phyloP scores from a whole-genome alignment of 2,329 filamentous ascomycete genomes.

The Sarocladiaceae sp. region DNA sequence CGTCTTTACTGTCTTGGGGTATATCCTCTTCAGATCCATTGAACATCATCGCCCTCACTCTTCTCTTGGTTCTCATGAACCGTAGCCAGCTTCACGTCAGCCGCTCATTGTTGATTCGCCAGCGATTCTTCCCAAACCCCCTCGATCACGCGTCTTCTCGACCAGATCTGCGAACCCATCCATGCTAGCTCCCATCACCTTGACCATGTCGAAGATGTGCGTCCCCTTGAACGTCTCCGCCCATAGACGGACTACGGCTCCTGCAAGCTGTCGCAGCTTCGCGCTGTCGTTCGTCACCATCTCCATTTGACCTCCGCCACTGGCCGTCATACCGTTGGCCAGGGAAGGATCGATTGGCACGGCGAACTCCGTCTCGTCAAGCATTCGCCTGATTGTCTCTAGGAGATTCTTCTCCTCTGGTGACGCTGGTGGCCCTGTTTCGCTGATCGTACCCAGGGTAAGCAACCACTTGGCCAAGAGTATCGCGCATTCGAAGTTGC shows the following conservation, averaged over 20 bases:
- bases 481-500: constrained; percentile 59
- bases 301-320: constrained; percentile 33
- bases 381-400: constrained; percentile 52
- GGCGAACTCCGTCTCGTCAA: constrained; percentile 60
- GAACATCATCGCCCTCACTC: not conserved
- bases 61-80: not conserved
- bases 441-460: constrained; percentile 48
- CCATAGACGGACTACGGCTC: constrained; percentile 56
- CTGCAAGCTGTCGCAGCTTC: constrained; percentile 51
- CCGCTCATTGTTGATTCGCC: not conserved
- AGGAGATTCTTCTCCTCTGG: constrained; percentile 51
- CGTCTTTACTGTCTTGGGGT: not conserved
- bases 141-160: constrained; percentile 45
- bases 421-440: constrained; percentile 44
- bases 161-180: constrained; percentile 54
- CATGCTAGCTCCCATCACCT: constrained; percentile 52
- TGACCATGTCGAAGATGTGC: constrained; percentile 57
- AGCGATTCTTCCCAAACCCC: not conserved
- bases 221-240: constrained; percentile 58
- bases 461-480: constrained; percentile 58
- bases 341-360: constrained; percentile 56
- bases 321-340: constrained; percentile 24
- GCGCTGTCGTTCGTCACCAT: constrained; percentile 42
- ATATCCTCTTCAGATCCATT: constrained; percentile 2
- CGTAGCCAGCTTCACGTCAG: too few relatives aligned